Evolutionary conservation across 2,329 filamentous ascomycete genomes (phyloP).

Genomic region (Epichloe baconii): DNA sequence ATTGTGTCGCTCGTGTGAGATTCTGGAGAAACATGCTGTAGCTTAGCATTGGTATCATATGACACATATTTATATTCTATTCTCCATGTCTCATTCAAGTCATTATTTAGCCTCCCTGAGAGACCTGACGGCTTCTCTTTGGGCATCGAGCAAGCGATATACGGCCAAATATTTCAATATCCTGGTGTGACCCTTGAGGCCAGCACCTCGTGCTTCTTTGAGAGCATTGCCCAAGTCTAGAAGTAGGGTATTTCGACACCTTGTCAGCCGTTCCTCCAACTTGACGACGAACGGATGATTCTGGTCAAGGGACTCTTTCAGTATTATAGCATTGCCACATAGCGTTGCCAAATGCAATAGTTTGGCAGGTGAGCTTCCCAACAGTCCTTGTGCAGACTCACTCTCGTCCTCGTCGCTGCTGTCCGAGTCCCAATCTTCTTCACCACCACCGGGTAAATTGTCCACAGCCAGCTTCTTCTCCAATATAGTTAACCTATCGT

Average conservation of each 20-base stretch:
- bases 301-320: constrained; percentile 33
- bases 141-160: constrained; percentile 39
- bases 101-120: constrained; percentile 26
- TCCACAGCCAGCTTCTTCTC: constrained; percentile 50
- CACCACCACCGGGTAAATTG: constrained; percentile 15
- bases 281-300: constrained; percentile 37
- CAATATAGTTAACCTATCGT: constrained; percentile 47
- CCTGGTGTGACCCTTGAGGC: constrained; percentile 28
- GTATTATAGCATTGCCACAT: constrained; percentile 27
- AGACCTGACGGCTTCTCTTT: constrained; percentile 37
- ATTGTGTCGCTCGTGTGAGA: constrained; percentile 2
- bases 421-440: constrained; percentile 15
- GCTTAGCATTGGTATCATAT: constrained; percentile 18
- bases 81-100: neutral
- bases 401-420: constrained; percentile 29
- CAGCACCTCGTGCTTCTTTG: constrained; percentile 30
- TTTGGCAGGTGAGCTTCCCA: constrained; percentile 34
- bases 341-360: constrained; percentile 32
- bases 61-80: neutral
- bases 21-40: neutral
- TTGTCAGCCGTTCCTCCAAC: constrained; percentile 35
- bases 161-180: constrained; percentile 39
- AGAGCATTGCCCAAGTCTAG: constrained; percentile 40
- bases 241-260: constrained; percentile 43
- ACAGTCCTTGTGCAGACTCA: constrained; percentile 16